Base-by-base conservation (phyloP, 2,329 filamentous ascomycete species). In the Penicillium sumatraense region DNA sequence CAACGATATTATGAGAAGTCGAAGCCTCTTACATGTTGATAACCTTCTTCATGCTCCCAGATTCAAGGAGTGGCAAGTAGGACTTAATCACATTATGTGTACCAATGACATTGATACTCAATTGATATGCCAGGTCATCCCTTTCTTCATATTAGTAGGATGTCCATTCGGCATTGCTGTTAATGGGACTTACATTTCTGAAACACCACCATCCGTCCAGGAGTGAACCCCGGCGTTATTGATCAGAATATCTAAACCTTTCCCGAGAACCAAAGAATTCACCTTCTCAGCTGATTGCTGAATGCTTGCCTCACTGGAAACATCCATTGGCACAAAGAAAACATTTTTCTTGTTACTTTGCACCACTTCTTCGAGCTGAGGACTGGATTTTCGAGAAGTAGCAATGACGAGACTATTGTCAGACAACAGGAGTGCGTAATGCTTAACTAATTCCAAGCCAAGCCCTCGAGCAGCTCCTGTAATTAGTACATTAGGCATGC, bases 321-420 rank as follows among this genome's bases (percentile, higher is more conserved):
- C 66, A 20, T 77, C 73, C 6, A 78, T 63, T 20, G 65, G 59
- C 24, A 80, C 56, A 20, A 72, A 59, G 0, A 66, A 42, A 24
- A 80, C 65, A 5, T 72, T 70, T 9, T 68, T 71, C 4, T 61
- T 36, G 2, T 71, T 71, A 4, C 63, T 58, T 20, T 65, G 45
- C 7, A 71, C 63, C 1, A 79, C 56, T 40, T 72, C 60, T 13
- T 72, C 56, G 2, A 81, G 59, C 3, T 55, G 60, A 8, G 33
- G 50, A 1, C 66, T 54, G 14, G 61, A 35, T n/a, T 61, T 65
- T 14, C 78, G 73, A 4, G 72, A 66, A 1, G 74, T 64, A 2
- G 78, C 75, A 49, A 80, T 73, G 50, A 81, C 56, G n/a, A 67
- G 70, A 44, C 65, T 58, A 23, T 76, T 68, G 41, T 76, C 58